These are phyloP conservation scores for bread wheat (Triticum aestivum) DNA, from an alignment of 176 grass and related monocot species.

Conservation along the genomic window DNA sequence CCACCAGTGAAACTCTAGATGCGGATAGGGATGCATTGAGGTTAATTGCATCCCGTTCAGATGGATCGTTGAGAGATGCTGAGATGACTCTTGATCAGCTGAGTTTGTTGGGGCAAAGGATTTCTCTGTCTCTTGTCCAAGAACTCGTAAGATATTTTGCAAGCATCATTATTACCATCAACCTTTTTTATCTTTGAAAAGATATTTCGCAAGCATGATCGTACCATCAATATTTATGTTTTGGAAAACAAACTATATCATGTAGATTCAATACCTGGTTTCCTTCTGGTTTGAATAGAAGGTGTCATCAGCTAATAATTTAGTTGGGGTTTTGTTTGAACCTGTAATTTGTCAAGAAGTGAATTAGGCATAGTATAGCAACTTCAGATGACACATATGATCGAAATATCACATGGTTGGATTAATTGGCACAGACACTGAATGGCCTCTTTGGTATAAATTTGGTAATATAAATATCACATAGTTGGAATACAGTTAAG, in stretches of 20 bases:
- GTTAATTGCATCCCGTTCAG: slow-evolving; percentile 69
- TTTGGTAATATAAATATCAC: slow-evolving; percentile 6
- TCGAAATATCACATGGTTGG: background rate
- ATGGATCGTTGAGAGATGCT: slow-evolving; percentile 92
- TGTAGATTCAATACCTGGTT: background rate
- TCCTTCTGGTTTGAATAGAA: slow-evolving; percentile 15
- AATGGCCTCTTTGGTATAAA: background rate
- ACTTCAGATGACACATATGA: background rate
- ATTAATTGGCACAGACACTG: background rate
- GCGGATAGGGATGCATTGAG: slow-evolving; percentile 84
- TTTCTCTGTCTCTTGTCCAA: slow-evolving; percentile 86
- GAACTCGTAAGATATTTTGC: slow-evolving; percentile 81
- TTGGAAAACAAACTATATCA: background rate
- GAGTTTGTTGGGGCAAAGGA: slow-evolving; percentile 87
- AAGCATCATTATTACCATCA: background rate
- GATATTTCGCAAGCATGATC: background rate
- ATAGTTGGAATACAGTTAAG: background rate
- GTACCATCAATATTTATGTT: background rate
- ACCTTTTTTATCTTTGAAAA: background rate
- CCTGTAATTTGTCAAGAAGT: background rate
- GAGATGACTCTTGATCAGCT: slow-evolving; percentile 97
- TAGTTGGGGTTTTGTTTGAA: background rate
- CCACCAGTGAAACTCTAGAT: slow-evolving; percentile 75
- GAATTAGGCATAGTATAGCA: slow-evolving; percentile 6
- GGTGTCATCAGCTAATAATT: slow-evolving; percentile 10